Conservation (phyloP, 805 yeast species). For the Pichia phayaonensis region DNA sequence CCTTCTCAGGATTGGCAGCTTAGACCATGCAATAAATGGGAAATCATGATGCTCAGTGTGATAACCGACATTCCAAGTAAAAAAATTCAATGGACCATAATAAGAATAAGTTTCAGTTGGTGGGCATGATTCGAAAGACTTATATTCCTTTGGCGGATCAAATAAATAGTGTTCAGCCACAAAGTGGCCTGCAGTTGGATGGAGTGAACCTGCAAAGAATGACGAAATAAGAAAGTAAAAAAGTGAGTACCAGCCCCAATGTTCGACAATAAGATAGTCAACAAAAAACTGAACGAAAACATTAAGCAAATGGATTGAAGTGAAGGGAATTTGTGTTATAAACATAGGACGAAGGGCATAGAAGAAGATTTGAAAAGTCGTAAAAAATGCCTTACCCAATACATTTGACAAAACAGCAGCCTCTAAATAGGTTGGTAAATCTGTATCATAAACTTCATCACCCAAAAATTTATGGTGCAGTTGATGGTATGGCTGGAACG, state of each 20-base stretch:
- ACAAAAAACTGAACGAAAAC: slow-evolving; percentile 50
- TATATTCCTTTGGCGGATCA: slow-evolving; percentile 39
- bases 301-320: slow-evolving; percentile 67
- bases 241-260: slow-evolving; percentile 59
- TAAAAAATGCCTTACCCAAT: slow-evolving; percentile 84
- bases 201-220: slow-evolving; percentile 84
- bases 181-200: slow-evolving; percentile 93
- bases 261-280: slow-evolving; percentile 49
- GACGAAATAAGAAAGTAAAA: slow-evolving; percentile 66
- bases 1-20: slow-evolving; percentile 51
- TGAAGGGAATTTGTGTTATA: slow-evolving; percentile 65
- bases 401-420: slow-evolving; percentile 67
- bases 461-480: slow-evolving; percentile 88
- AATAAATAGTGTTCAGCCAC: slow-evolving; percentile 89
- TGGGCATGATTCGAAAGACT: slow-evolving; percentile 31
- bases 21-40: slow-evolving; percentile 89
- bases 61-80: slow-evolving; percentile 91
- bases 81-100: slow-evolving; percentile 67
- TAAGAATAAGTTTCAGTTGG: slow-evolving; percentile 84
- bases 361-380: slow-evolving; percentile 80
- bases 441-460: slow-evolving; percentile 77
- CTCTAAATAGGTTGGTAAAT: slow-evolving; percentile 75
- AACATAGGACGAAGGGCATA: slow-evolving; percentile 90
- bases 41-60: slow-evolving; percentile 96
- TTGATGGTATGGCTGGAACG: slow-evolving; percentile 85